Conservation (phyloP, 805 yeast genomes). For the Yamadazyma ubonensis region DNA sequence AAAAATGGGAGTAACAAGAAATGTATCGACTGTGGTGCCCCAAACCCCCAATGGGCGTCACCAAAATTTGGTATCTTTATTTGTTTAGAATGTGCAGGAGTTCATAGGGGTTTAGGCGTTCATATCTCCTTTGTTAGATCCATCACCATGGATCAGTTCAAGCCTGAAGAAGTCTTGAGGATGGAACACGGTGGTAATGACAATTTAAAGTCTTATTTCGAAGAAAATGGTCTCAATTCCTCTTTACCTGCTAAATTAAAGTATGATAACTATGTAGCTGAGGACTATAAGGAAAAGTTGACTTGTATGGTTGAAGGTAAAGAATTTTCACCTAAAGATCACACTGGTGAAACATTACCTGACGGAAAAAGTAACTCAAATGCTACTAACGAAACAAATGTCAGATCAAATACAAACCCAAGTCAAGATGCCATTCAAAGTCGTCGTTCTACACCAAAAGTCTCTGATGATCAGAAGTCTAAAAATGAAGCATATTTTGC, state of each 20-base stretch:
- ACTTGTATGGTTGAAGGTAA: constrained; percentile 73
- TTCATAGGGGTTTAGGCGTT: constrained; percentile 93
- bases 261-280: constrained; percentile 90
- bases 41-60: constrained; percentile 99
- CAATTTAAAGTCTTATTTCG: constrained; percentile 66
- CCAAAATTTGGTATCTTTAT: constrained; percentile 97
- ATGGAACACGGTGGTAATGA: constrained; percentile 96
- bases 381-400: constrained; percentile 1
- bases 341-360: constrained; percentile 46
- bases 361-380: constrained; percentile 10
- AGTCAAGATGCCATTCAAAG: constrained; percentile 32
- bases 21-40: constrained; percentile 93
- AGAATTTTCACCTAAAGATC: constrained; percentile 66
- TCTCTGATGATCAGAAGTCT: constrained; percentile 41
- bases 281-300: constrained; percentile 83
- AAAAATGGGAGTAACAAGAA: constrained; percentile 71
- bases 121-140: constrained; percentile 95
- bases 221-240: constrained; percentile 66
- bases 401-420: constrained; percentile 9
- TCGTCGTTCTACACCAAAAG: constrained; percentile 42
- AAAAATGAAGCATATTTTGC: constrained; percentile 83
- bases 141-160: constrained; percentile 98
- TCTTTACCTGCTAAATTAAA: constrained; percentile 65
- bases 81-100: constrained; percentile 97
- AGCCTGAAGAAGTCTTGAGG: constrained; percentile 81